These are phyloP conservation scores for Nelumbo lutea DNA, from an alignment of 164 flowering plant genomes.

Conservation along the genomic window DNA sequence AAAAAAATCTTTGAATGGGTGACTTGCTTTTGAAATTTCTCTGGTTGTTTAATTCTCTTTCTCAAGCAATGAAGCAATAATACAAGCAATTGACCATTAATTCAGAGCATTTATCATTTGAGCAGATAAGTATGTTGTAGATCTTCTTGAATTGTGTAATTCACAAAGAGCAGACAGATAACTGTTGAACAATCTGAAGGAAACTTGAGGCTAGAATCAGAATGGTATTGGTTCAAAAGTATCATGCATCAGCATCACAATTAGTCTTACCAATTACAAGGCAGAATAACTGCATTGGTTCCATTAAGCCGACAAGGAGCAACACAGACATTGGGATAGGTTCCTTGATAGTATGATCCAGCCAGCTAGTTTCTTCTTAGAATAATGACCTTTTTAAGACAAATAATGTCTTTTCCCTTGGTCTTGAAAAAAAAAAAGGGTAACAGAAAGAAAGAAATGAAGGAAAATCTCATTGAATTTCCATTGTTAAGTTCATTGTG, in stretches of 20 bases:
- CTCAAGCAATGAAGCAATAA: no score
- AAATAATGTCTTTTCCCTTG: background rate
- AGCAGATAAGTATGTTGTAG: no score
- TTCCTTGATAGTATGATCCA: background rate
- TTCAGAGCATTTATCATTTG: no score
- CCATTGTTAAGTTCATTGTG: background rate
- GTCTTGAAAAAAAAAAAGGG: background rate
- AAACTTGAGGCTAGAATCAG: constrained; percentile 10
- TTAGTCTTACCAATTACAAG: constrained; percentile 14
- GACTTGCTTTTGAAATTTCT: no score
- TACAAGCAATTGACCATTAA: no score
- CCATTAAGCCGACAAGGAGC: constrained; percentile 4
- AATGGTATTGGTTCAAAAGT: constrained; percentile 12
- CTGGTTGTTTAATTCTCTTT: no score
- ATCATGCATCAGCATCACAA: background rate
- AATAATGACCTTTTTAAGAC: background rate
- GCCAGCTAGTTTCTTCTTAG: constrained; percentile 3
- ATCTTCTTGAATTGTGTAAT: no score
- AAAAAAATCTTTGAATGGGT: no score
- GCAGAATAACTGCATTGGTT: constrained; percentile 2
- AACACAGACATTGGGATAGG: constrained; percentile 2
- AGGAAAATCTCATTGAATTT: background rate
- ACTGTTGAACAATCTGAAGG: background rate
- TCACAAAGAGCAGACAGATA: background rate
- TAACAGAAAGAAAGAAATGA: background rate